Evolutionary conservation across 345 rosid species (phyloP), one percentile per base, ranked within the genome.

Genomic region (Gossypium rotundifolium): DNA sequence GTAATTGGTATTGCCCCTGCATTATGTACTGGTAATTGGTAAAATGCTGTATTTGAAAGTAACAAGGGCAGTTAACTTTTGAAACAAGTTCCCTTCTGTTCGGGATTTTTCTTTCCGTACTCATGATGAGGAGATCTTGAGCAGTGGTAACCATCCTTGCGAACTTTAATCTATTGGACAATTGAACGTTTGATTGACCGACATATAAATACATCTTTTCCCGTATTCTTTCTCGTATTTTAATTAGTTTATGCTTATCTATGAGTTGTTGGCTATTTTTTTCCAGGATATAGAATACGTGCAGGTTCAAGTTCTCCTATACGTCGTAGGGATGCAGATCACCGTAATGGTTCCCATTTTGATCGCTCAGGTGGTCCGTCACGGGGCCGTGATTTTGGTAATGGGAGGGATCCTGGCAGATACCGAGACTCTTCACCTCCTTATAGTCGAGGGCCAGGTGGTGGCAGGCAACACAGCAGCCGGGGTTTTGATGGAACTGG

Each of bases 281-380:
- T 81, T 84, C 81, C 93, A 89, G 97, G 98, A 70, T 83, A 87
- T 86, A 87, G 93, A 85, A 79, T 80, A 78, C 92, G 81, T 78
- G 88, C 89, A 83, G 91, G 91, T 82, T 92, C 97, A 80, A 83
- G 83, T 78, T 88, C 98, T 77, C 97, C 97, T 78, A 58, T 71
- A 38, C 92, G 82, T 63, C 89, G 79, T 66, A 83, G 86, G 80
- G 87, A 80, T 81, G 82, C 80, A 51, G 93, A 86, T 74, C 89
- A 82, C 73, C 88, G 80, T 8, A 81, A 87, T 76, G 85, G 84
- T 70, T 85, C 90, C 70, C 84, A 84, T 81, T 83, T 83, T 79
- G 86, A 88, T 85, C 92, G 84, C 79, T 79, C 83, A n/a, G 82
- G 83, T 14, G 81, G 82, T 66, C 89, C 75, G 0, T 74, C 80